Percentiles rank a stretch among this genome's conserved stretches.
Evolutionary conservation across 164 flowering plant genomes (phyloP).

Genomic region (Vitis labrusca): DNA sequence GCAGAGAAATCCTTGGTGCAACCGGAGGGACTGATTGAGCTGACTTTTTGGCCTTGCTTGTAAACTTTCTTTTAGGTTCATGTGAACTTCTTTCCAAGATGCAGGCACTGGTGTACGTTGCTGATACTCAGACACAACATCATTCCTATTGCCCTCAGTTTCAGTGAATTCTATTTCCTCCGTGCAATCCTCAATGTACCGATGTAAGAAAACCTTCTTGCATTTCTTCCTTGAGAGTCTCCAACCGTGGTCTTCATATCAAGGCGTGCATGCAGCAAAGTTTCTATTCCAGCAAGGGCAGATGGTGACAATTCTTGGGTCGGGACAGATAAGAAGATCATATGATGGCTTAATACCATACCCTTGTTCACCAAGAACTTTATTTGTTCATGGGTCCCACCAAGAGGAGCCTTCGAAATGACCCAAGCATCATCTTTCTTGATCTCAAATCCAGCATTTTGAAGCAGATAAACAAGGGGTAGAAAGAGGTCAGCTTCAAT

Average conservation of each 20-base stretch:
- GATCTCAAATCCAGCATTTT: slow-evolving; percentile 21
- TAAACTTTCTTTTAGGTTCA: slow-evolving; percentile 12
- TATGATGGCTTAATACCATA: slow-evolving; percentile 26
- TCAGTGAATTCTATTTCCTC: too few relatives aligned
- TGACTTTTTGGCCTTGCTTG: slow-evolving; percentile 25
- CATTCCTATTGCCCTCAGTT: too few relatives aligned
- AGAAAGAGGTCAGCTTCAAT: slow-evolving; percentile 16
- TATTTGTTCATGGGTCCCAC: slow-evolving; percentile 18
- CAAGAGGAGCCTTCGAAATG: slow-evolving; percentile 18
- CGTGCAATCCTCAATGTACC: too few relatives aligned
- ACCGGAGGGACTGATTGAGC: slow-evolving; percentile 28
- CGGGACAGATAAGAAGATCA: slow-evolving; percentile 31
- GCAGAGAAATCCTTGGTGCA: slow-evolving; percentile 44
- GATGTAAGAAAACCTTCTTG: too few relatives aligned
- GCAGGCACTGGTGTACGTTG: slow-evolving; percentile 30
- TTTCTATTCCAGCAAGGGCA: background rate
- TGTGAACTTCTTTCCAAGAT: slow-evolving; percentile 11
- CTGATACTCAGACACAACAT: background rate
- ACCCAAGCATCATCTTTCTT: slow-evolving; percentile 22
- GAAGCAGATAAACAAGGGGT: slow-evolving; percentile 16
- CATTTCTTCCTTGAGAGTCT: too few relatives aligned
- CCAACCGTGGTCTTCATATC: too few relatives aligned
- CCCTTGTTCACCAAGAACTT: slow-evolving; percentile 23
- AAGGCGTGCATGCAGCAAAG: too few relatives aligned
- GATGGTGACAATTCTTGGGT: slow-evolving; percentile 24